Evolutionary conservation across 306 rosid species (phyloP).

Genomic region (Echinosophora koreensis): DNA sequence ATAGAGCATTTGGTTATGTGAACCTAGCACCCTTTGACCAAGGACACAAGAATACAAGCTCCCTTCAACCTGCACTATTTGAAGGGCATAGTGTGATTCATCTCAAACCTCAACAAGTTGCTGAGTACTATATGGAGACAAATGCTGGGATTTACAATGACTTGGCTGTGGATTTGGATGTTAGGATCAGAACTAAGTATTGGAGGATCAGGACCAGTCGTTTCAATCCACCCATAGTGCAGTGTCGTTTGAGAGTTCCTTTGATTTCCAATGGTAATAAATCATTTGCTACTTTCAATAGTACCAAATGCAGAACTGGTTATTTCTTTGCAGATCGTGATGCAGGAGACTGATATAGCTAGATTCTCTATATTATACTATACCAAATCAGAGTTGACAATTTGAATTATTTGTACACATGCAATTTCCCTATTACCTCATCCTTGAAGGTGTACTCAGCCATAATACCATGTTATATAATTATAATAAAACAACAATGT

Average conservation of each 20-base stretch:
- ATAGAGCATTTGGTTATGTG: background rate
- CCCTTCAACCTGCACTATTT: slow-evolving; percentile 36
- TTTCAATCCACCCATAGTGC: slow-evolving; percentile 36
- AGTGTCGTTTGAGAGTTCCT: slow-evolving; percentile 50
- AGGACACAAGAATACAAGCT: slow-evolving; percentile 52
- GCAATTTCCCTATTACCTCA: background rate
- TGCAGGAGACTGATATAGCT: background rate
- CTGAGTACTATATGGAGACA: slow-evolving; percentile 47
- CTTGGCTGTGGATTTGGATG: slow-evolving; percentile 49
- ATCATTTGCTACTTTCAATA: slow-evolving; percentile 5
- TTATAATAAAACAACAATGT: background rate
- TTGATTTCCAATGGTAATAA: slow-evolving; percentile 32
- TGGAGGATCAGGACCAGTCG: slow-evolving; percentile 1
- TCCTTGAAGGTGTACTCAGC: background rate
- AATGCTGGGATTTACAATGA: slow-evolving; percentile 37
- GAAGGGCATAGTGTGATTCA: slow-evolving; percentile 30
- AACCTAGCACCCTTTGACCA: slow-evolving; percentile 51
- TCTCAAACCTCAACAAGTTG: slow-evolving; percentile 30
- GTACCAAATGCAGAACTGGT: slow-evolving; percentile 32
- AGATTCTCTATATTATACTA: background rate
- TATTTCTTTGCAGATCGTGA: slow-evolving; percentile 36
- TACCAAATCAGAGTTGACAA: background rate
- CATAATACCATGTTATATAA: background rate
- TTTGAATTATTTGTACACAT: background rate
- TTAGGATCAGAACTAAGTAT: slow-evolving; percentile 36